Percentiles rank a stretch among this genome's conserved stretches.
phyloP scores from a whole-genome alignment of 257 asterid genomes.

The Marsdenia floribunda region DNA sequence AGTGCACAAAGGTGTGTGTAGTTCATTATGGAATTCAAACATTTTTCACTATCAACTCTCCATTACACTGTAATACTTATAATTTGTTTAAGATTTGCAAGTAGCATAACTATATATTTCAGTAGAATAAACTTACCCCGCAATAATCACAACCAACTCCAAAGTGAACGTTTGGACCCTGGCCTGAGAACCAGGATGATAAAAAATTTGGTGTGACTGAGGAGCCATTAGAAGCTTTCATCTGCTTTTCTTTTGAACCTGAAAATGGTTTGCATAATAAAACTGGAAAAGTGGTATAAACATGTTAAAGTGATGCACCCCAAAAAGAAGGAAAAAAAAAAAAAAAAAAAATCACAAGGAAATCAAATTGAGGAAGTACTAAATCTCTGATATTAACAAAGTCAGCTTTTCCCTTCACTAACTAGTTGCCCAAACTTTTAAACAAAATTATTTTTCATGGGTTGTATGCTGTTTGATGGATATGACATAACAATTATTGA shows the following conservation, averaged over 20 bases:
- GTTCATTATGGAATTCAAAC: neutral
- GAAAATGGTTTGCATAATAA: neutral
- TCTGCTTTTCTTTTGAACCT: conserved; percentile 3
- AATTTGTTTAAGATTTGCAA: neutral
- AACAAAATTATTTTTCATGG: neutral
- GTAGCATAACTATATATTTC: neutral
- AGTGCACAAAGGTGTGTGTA: neutral
- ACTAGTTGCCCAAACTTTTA: neutral
- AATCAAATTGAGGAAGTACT: neutral
- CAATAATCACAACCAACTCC: conserved; percentile 69
- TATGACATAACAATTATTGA: neutral
- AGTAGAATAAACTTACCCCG: conserved; percentile 45
- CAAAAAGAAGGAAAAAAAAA: neutral
- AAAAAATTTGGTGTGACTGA: neutral
- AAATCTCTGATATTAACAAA: neutral
- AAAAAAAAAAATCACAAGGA: neutral
- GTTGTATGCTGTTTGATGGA: neutral
- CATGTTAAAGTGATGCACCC: neutral
- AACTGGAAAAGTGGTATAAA: neutral
- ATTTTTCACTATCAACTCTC: neutral
- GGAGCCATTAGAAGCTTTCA: neutral
- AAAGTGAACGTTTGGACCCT: conserved; percentile 35
- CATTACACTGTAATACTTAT: neutral
- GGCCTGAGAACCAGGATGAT: conserved; percentile 20
- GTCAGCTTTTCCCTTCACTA: neutral